Conservation (phyloP, 2,329 filamentous ascomycete species). For the Xylariaceae sp. region DNA sequence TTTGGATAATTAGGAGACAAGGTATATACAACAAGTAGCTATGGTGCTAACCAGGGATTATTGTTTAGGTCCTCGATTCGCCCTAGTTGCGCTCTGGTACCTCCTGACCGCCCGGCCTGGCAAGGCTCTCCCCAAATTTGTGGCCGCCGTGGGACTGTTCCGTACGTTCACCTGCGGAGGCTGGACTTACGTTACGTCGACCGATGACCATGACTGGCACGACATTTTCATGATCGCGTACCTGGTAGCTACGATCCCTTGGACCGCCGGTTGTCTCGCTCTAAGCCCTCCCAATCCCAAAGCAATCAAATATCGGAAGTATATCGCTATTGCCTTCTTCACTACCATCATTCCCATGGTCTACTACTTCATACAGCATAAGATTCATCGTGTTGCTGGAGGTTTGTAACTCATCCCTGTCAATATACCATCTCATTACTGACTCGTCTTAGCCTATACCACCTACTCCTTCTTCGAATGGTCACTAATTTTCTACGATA, state of each 20-base stretch:
- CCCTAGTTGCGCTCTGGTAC: constrained; percentile 91
- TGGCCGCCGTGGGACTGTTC: constrained; percentile 81
- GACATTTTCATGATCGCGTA: constrained; percentile 99
- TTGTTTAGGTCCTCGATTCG: constrained; percentile 79
- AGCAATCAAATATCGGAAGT: constrained; percentile 88
- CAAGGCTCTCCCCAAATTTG: constrained; percentile 78
- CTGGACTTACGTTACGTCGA: constrained; percentile 98
- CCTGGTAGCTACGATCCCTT: constrained; percentile 89
- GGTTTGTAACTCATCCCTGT: constrained; percentile 62
- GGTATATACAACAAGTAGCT: background rate
- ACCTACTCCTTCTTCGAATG: constrained; percentile 98
- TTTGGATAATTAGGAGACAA: background rate
- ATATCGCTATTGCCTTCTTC: constrained; percentile 84
- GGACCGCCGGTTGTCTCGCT: constrained; percentile 89
- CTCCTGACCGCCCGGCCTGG: constrained; percentile 81
- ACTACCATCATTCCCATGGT: constrained; percentile 87
- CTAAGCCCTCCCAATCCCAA: constrained; percentile 84
- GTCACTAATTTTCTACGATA: constrained; percentile 92
- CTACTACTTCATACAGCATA: constrained; percentile 99
- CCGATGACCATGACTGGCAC: constrained; percentile 98
- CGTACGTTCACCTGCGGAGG: constrained; percentile 93
- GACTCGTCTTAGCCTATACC: constrained; percentile 78
- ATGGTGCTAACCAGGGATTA: constrained; percentile 22
- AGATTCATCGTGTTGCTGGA: constrained; percentile 91
- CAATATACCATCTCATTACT: constrained; percentile 3